Base-by-base conservation (phyloP, 2,329 filamentous ascomycete genomes). In the Colletotrichum tanaceti region DNA sequence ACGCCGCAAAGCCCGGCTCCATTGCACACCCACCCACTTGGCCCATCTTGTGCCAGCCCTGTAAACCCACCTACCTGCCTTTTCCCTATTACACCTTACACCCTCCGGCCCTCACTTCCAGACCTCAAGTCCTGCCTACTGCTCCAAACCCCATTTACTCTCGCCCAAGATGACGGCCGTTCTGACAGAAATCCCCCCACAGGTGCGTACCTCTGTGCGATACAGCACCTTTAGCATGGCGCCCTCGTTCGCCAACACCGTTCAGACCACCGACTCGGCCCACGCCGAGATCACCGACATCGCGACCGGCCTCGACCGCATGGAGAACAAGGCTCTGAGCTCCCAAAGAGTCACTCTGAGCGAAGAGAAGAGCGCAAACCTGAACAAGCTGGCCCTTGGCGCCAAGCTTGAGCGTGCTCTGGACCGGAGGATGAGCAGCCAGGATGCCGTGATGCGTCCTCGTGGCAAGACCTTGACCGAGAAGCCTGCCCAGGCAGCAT, bases 381-480 rank as follows among this genome's bases (percentile, higher is more conserved):
- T 97, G 80, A 90, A 89, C 83, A 97, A 97, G 83, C 87, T 97
- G 67, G 94, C 94, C 44, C 87, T 97, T 60, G 92, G 94, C 55
- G 94, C 94, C 70, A 97, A 97, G 83, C 88, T 97, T 47, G 94
- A 97, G 78, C 90, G 94, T 70, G 94, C 94, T 24, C 88, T 98
- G 63, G 91, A 91, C 73, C 87, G 94, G 73, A 89, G 94, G 75
- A 96, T 97, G 94, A 91, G 88, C 35, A 83, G 92, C 73, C 94
- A 98, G 80, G 94, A 98, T 75, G 94, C 94, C 72, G 90, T 93
- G 79, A 94, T 96, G 86, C 89, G 91, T 72, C 87, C 84, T 24
- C 80, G 83, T 39, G 75, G 77, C 59, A 77, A 81, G 74, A 81
- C 75, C 58, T 35, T 77, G 60, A 72, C 74, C 70, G 80, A 81